These are phyloP conservation scores for Xylariaceae sp. DNA, from an alignment of 2,329 filamentous ascomycete species.

Conservation along the genomic window DNA sequence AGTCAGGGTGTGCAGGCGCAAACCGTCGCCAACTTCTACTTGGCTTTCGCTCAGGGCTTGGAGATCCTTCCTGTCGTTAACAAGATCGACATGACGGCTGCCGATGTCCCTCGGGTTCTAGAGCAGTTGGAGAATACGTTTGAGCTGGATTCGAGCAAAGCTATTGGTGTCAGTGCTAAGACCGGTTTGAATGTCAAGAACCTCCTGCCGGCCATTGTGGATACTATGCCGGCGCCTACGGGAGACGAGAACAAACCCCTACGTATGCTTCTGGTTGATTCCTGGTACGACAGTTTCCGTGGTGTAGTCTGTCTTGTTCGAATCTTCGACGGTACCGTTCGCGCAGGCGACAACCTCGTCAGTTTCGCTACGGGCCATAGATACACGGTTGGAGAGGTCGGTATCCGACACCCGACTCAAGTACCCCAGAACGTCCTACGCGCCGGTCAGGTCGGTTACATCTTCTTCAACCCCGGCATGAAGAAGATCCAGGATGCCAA, in stretches of 20 bases:
- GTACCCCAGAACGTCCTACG: constrained; percentile 74
- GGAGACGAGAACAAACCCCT: constrained; percentile 70
- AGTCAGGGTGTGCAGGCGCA: constrained; percentile 96
- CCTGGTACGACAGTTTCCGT: constrained; percentile 96
- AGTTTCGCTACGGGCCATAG: constrained; percentile 84
- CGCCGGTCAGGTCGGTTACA: constrained; percentile 92
- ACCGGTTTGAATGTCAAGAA: constrained; percentile 81
- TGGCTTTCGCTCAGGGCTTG: constrained; percentile 88
- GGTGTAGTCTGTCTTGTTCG: constrained; percentile 88
- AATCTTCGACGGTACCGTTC: constrained; percentile 81
- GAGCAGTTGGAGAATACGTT: constrained; percentile 83
- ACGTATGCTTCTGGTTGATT: constrained; percentile 85
- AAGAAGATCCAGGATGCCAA: constrained; percentile 94
- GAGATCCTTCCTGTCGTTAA: constrained; percentile 88
- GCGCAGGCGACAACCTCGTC: constrained; percentile 75
- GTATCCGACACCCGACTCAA: constrained; percentile 89
- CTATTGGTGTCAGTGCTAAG: constrained; percentile 76
- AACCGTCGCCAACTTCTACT: constrained; percentile 97
- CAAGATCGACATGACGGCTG: constrained; percentile 89
- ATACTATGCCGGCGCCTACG: constrained; percentile 72
- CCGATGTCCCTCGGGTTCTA: constrained; percentile 79
- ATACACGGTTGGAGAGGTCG: constrained; percentile 93
- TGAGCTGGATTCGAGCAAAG: constrained; percentile 74
- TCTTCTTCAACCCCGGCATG: constrained; percentile 98
- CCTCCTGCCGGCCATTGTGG: constrained; percentile 80